These are phyloP conservation scores for Acanthamoeba sp. DNA, from an alignment of 208 protist genomes.

Conservation along the genomic window DNA sequence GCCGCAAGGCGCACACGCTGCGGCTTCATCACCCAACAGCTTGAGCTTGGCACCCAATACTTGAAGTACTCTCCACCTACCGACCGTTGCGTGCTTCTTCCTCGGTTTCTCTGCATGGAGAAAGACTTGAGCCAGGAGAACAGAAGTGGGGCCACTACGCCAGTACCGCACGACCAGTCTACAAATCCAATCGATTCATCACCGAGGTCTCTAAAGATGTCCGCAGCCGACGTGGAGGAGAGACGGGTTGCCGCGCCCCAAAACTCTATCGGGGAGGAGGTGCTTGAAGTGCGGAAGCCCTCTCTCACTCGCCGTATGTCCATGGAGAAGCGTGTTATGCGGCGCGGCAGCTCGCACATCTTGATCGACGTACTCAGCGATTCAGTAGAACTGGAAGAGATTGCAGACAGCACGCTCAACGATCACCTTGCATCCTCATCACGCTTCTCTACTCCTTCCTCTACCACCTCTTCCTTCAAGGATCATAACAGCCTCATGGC, in stretches of 20 bases:
- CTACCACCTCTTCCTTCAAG: not conserved
- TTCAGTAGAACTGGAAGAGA: constrained; percentile 7
- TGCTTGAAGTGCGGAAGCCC: not conserved
- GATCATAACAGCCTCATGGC: not conserved
- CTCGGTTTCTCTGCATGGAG: no score
- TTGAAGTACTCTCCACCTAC: no score
- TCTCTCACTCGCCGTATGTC: not conserved
- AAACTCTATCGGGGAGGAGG: not conserved
- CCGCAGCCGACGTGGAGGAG: not conserved
- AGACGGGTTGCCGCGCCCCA: not conserved
- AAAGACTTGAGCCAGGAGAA: no score
- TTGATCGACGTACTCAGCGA: not conserved
- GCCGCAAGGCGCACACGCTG: no score
- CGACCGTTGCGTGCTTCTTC: no score
- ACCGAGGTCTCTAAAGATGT: not conserved
- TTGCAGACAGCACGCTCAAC: not conserved
- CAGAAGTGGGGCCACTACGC: no score
- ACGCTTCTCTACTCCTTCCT: not conserved
- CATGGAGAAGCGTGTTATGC: constrained; percentile 1
- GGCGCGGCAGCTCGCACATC: constrained; percentile 31
- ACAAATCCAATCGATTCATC: no score
- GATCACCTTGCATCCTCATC: no score
- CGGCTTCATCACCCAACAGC: no score
- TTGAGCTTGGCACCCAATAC: no score
- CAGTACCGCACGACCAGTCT: no score